phyloP scores from a whole-genome alignment of 352 stramenopile species.

The Globisporangium solare region DNA sequence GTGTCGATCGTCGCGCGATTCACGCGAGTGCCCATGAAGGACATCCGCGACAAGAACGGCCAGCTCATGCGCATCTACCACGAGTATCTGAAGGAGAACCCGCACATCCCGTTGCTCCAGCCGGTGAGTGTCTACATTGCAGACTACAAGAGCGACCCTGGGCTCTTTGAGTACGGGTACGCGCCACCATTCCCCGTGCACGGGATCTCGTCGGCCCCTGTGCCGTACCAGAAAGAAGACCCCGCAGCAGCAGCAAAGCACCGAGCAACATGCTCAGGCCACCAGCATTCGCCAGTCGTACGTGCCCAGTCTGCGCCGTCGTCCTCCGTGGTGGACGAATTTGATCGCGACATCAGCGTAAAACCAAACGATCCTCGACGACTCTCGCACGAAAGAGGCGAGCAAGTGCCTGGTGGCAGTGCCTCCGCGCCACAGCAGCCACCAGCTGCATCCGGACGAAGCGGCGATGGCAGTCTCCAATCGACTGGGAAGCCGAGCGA shows the following conservation, averaged over 20 bases:
- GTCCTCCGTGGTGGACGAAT: conserved; percentile 41
- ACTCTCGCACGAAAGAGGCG: no score
- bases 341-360: conserved; percentile 35
- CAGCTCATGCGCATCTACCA: conserved; percentile 66
- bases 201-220: conserved; percentile 40
- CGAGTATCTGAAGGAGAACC: conserved; percentile 76
- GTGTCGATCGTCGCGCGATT: conserved; percentile 69
- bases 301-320: not conserved
- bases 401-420: not conserved
- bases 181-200: conserved; percentile 53
- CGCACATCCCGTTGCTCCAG: conserved; percentile 41
- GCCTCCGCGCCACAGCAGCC: not conserved
- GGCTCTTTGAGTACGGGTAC: conserved; percentile 68
- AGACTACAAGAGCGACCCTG: conserved; percentile 36
- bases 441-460: not conserved
- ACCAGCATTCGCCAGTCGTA: not conserved
- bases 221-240: conserved; percentile 52
- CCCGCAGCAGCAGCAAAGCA: conserved; percentile 15
- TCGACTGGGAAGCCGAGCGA: conserved; percentile 21
- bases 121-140: conserved; percentile 40
- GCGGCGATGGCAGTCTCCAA: conserved; percentile 3
- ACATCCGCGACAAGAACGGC: conserved; percentile 74
- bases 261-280: not conserved
- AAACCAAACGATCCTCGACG: conserved; percentile 5
- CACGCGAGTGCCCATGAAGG: conserved; percentile 47